Base-by-base conservation (phyloP, 2,329 filamentous ascomycete genomes). In the Rhexocercosporidium sp. region DNA sequence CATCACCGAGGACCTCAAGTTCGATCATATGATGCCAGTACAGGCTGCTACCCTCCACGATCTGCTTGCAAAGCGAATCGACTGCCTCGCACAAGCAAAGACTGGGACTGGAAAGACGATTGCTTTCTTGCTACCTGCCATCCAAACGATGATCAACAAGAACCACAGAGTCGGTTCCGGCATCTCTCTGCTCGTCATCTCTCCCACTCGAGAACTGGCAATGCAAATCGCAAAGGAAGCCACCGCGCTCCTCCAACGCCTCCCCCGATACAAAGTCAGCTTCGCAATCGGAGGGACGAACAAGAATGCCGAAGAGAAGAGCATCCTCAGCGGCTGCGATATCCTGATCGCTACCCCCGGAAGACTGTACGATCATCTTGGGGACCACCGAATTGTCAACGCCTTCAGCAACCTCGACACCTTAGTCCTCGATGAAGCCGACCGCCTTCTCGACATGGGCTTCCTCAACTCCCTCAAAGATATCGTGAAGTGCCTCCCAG, bases 31-130 rank as follows among this genome's bases (percentile, higher is more conserved):
- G 96, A 98, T 95, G 25, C 91, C 96, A 25, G 95, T 99, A 16
- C 96, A 99, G 79, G 85, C 88, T 57, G 86, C 90, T 77, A 97
- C 95, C 14, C 94, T 99, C 76, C 88, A 88, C 67, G 86, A 92
- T 65, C 92, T 92, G 3, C 82, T 98, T 49, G 88, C 89, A 31
- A 72, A 77, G 72, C 94, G 96, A 25, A 87, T 53, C 8, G 74
- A 68, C 75, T 93, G 91, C 74, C 85, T 98, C 72, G 96, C 95
- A 56, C 96, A 98, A 82, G 96, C 96, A 67, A 97, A 93, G 81
- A 99, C 96, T 9, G 96, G 96, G 77, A 98, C 96, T 3, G 96
- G 96, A 77, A 99, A 99, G 82, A 99, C 96, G 0, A 82, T 98
- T 66, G 96, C 93, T 41, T 99, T 98, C 83, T 85, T 99, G 27